A percentile compares a stretch with the other conserved stretches of the same genome.
Evolutionary conservation across 345 rosid species (phyloP).

Genomic region (Hevea brasiliensis): DNA sequence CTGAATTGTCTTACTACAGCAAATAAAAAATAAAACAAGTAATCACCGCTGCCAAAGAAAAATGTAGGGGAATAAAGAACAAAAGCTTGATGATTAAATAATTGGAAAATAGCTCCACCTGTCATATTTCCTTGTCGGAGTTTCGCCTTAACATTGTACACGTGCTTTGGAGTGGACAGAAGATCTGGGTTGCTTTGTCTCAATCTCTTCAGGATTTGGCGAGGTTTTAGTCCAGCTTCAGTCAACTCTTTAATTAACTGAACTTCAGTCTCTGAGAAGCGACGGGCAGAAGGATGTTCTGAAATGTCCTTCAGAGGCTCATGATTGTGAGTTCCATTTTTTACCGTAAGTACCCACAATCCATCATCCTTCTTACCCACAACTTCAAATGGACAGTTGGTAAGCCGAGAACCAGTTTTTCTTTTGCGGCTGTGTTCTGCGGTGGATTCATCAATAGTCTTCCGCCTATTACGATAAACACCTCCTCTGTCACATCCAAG

Average conservation of each 20-base stretch:
- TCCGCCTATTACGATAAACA: conserved; percentile 63
- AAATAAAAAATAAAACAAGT: conserved; percentile 7
- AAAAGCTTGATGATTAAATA: conserved; percentile 3
- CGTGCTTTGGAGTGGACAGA: conserved; percentile 71
- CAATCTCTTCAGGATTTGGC: conserved; percentile 64
- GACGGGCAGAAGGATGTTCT: conserved; percentile 68
- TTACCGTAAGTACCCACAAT: conserved; percentile 58
- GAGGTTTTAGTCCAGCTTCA: conserved; percentile 69
- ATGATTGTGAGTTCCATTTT: conserved; percentile 64
- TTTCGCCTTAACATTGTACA: conserved; percentile 73
- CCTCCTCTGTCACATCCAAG: conserved; percentile 67
- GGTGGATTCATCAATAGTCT: conserved; percentile 44
- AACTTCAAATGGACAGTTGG: conserved; percentile 69
- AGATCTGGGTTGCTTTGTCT: conserved; percentile 70
- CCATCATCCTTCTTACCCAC: conserved; percentile 68
- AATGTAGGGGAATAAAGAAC: not conserved
- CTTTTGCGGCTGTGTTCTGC: conserved; percentile 45
- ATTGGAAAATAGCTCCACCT: conserved; percentile 30
- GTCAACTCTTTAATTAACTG: conserved; percentile 66
- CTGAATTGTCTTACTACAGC: conserved; percentile 57
- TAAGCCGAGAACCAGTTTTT: conserved; percentile 58
- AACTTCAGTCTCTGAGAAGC: conserved; percentile 59
- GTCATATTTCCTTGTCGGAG: conserved; percentile 58
- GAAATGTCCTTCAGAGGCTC: conserved; percentile 64
- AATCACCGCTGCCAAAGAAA: not conserved